These are phyloP conservation scores for Apiotrichum porosum DNA, from an alignment of 1,284 basidiomycete species.

Conservation along the genomic window DNA sequence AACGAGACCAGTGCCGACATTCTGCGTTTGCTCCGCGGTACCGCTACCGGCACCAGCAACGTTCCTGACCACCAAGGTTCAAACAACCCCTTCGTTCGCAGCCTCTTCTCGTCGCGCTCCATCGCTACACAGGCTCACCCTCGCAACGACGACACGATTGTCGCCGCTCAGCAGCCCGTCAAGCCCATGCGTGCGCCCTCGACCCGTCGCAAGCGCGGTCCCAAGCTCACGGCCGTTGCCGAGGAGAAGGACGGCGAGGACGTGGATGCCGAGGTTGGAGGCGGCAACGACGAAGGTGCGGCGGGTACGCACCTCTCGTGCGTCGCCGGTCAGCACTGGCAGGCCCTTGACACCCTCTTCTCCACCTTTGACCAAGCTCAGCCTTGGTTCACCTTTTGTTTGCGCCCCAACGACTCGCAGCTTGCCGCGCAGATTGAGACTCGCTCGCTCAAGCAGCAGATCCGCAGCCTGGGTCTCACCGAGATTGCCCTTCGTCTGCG, in stretches of 20 bases:
- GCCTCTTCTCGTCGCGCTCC: slow-evolving; percentile 78
- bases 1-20: slow-evolving; percentile 91
- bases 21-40: slow-evolving; percentile 76
- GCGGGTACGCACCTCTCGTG: slow-evolving; percentile 62
- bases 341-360: slow-evolving; percentile 77
- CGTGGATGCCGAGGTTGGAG: slow-evolving; percentile 43
- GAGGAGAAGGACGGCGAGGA: slow-evolving; percentile 60
- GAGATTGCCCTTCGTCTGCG: slow-evolving; percentile 69
- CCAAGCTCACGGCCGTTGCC: slow-evolving; percentile 53
- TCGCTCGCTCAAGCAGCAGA: slow-evolving; percentile 84
- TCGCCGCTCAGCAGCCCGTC: slow-evolving; percentile 84
- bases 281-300: slow-evolving; percentile 55
- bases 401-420: slow-evolving; percentile 93
- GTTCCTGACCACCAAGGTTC: slow-evolving; percentile 62
- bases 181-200: slow-evolving; percentile 91
- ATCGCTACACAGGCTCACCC: slow-evolving; percentile 88
- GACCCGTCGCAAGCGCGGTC: slow-evolving; percentile 67
- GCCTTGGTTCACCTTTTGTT: slow-evolving; percentile 85
- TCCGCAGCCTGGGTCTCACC: slow-evolving; percentile 71
- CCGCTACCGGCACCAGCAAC: slow-evolving; percentile 21
- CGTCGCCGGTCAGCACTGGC: slow-evolving; percentile 80
- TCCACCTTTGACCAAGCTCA: slow-evolving; percentile 86
- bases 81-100: slow-evolving; percentile 83
- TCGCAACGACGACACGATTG: slow-evolving; percentile 86
- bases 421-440: slow-evolving; percentile 90